These are phyloP conservation scores for Aaosphaeria pasadenensis DNA, from an alignment of 2,329 filamentous ascomycete genomes.

Conservation along the genomic window DNA sequence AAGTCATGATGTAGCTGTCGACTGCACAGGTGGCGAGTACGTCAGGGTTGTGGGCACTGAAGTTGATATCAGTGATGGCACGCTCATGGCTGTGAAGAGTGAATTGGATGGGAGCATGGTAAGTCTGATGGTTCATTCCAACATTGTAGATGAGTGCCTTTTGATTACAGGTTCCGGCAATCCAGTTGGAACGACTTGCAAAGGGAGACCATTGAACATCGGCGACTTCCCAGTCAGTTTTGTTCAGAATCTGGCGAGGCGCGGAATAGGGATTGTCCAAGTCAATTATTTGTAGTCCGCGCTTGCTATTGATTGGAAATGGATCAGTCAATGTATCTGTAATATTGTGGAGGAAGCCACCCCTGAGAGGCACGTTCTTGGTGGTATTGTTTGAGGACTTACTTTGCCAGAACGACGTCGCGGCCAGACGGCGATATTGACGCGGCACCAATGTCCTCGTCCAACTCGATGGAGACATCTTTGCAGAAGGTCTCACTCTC, in stretches of 20 bases:
- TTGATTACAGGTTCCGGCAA: slow-evolving; percentile 91
- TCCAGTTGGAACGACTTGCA: slow-evolving; percentile 84
- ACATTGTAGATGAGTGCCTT: slow-evolving; percentile 94
- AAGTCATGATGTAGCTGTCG: slow-evolving; percentile 89
- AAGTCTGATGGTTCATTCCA: slow-evolving; percentile 48
- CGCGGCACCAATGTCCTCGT: slow-evolving; percentile 72
- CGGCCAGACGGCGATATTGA: slow-evolving; percentile 89
- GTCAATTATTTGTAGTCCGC: slow-evolving; percentile 88
- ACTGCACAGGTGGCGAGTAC: slow-evolving; percentile 86
- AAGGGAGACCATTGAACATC: slow-evolving; percentile 98
- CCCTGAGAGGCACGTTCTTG: background rate
- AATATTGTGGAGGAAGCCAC: background rate
- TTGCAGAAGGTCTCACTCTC: slow-evolving; percentile 86
- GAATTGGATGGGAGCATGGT: slow-evolving; percentile 81
- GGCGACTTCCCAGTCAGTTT: slow-evolving; percentile 89
- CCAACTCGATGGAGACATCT: slow-evolving; percentile 77
- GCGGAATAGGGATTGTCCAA: slow-evolving; percentile 85
- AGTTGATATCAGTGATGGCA: slow-evolving; percentile 95
- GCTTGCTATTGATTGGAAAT: slow-evolving; percentile 52
- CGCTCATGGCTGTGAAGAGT: slow-evolving; percentile 81
- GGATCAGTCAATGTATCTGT: background rate
- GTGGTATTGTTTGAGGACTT: slow-evolving; percentile 9
- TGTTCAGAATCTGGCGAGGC: slow-evolving; percentile 80
- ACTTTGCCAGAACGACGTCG: slow-evolving; percentile 85
- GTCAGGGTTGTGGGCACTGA: slow-evolving; percentile 88